Evolutionary conservation across 805 yeast genomes (phyloP), one percentile per base, ranked within the genome.

Genomic region (Komagataella populi): DNA sequence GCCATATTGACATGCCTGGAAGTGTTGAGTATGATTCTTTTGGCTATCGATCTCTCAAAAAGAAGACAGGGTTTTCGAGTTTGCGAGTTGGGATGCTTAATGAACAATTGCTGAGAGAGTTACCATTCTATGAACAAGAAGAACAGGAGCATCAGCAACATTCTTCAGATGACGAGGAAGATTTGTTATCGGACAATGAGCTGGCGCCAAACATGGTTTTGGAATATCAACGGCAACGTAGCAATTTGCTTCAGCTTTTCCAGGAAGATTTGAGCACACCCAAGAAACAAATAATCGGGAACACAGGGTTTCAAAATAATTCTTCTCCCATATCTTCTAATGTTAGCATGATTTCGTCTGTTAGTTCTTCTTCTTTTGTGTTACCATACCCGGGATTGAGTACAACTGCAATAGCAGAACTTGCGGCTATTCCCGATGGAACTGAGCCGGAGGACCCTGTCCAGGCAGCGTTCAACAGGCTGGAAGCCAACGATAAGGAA

Each of bases 351-450:
- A 30, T 30, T 30, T 59, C 67, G 4, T 64, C 70, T 3, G 59
- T 60, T 6, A 49, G 52, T 51, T 48, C 63, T 24, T 56, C 63
- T 44, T 66, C 71, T 8, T 58, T 62, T 39, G 55, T 67, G 23
- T 58, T 70, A 52, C 68, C 74, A 18, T 71, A 68, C 53, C 74
- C 75, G 16, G 81, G 80, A 12, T 68, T 75, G 49, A 69, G 77
- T 30, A 66, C 71, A n/a, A 76, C 74, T 3, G 83, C 81, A 1
- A 80, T 85, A 48, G 84, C 84, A 46, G 87, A 83, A 59, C 72
- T 89, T 48, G 95, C 95, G 1, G 84, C 85, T 5, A 80, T 90
- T 49, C 91, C 96, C 0, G 96, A 91, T 63, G 89, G 84, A 48
- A 73, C 81, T 0, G 69, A 76, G 46, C 77, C 73, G 24, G 78